Conservation (phyloP, 345 rosid species). For the Aethionema arabicum region DNA sequence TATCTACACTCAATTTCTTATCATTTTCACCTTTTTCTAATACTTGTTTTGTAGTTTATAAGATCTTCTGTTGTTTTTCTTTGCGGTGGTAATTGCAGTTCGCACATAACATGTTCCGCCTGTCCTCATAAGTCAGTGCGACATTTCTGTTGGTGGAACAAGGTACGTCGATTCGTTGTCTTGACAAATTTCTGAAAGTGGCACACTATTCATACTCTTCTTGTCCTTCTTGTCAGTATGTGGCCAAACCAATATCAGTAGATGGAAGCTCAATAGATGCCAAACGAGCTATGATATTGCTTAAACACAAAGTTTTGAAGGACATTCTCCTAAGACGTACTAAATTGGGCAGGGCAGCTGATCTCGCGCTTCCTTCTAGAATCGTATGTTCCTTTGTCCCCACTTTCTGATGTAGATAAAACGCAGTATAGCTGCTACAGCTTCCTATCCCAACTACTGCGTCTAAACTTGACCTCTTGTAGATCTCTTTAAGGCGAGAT, state of each 20-base stretch:
- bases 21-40: constrained; percentile 1
- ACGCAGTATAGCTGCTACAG: constrained; percentile 9
- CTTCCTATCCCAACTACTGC: constrained; percentile 7
- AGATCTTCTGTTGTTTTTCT: not conserved
- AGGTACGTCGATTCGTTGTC: constrained; percentile 42
- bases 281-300: constrained; percentile 83
- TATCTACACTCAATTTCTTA: constrained; percentile 4
- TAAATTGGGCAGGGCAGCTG: constrained; percentile 92
- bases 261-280: constrained; percentile 48
- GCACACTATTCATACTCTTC: constrained; percentile 1
- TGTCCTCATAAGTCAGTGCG: constrained; percentile 83
- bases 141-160: constrained; percentile 99
- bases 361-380: constrained; percentile 98
- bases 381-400: constrained; percentile 50
- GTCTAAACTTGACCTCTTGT: constrained; percentile 24
- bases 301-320: constrained; percentile 76
- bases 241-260: constrained; percentile 70
- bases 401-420: constrained; percentile 18
- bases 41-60: constrained; percentile 11
- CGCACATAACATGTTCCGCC: constrained; percentile 52
- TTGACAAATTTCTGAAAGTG: constrained; percentile 1
- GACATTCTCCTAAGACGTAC: constrained; percentile 81
- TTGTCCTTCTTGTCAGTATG: constrained; percentile 46
- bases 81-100: constrained; percentile 42
- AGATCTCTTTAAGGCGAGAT: constrained; percentile 87